Conservation (phyloP, 768 basidiomycete genomes). For the Amanita jacksonii region DNA sequence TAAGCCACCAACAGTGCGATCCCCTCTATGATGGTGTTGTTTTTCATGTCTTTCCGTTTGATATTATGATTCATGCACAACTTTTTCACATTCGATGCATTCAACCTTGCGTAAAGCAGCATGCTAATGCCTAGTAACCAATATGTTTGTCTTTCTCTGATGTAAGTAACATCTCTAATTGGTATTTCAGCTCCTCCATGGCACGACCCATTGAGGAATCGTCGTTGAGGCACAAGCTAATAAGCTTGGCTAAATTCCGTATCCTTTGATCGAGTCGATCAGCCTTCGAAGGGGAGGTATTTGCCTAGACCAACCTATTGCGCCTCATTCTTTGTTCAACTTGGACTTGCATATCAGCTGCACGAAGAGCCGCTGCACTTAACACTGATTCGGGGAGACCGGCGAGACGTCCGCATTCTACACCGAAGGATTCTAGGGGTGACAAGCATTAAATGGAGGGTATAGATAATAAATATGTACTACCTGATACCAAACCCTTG, state of each 20-base stretch:
- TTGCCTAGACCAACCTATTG: constrained; percentile 33
- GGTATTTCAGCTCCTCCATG: constrained; percentile 19
- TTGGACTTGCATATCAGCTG: constrained; percentile 42
- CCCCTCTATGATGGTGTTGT: no score
- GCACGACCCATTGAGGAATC: constrained; percentile 9
- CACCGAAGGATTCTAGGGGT: constrained; percentile 67
- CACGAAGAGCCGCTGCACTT: constrained; percentile 42
- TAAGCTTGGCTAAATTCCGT: constrained; percentile 19
- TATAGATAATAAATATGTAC: constrained; percentile 7
- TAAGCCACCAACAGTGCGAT: no score
- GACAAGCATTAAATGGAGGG: not conserved
- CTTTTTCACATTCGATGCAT: no score
- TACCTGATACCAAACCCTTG: constrained; percentile 57
- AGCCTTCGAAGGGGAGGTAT: not conserved
- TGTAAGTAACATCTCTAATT: constrained; percentile 10
- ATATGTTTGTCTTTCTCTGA: not conserved
- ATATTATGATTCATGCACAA: no score
- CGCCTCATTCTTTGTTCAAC: constrained; percentile 39
- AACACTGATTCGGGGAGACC: constrained; percentile 69
- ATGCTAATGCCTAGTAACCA: not conserved
- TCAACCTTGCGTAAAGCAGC: no score
- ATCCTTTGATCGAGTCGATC: constrained; percentile 6
- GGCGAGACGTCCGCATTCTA: constrained; percentile 87
- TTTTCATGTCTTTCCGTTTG: no score
- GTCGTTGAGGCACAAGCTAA: constrained; percentile 18